Evolutionary conservation across 257 asterid species (phyloP).

Genomic region (Nicotiana otophora): DNA sequence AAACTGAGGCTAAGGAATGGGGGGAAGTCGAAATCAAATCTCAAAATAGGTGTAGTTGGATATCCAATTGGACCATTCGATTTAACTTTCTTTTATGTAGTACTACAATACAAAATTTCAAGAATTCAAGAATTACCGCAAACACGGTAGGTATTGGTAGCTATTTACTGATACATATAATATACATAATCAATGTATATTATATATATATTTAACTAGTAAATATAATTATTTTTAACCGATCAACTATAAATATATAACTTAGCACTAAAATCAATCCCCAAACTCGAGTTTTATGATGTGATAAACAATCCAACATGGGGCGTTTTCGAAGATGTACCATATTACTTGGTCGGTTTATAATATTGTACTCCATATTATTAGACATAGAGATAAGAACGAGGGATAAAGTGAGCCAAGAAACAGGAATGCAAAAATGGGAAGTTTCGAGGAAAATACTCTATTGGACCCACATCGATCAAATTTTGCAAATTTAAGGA

Average conservation of each 20-base stretch:
- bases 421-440: background rate
- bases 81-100: background rate
- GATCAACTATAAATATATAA: too few species aligned
- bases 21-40: background rate
- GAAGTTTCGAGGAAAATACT: conserved; percentile 1
- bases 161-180: too few species aligned
- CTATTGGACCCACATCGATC: background rate
- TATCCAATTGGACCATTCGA: background rate
- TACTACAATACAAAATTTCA: too few species aligned
- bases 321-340: background rate
- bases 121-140: background rate
- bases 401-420: background rate
- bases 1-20: background rate
- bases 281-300: background rate
- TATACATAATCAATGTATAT: too few species aligned
- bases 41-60: background rate
- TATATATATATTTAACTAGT: too few species aligned
- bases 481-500: background rate
- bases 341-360: background rate
- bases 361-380: background rate
- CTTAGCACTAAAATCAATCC: background rate
- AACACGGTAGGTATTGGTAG: background rate
- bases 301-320: background rate
- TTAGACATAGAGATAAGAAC: background rate
- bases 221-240: too few species aligned